Base-by-base conservation (phyloP, 2,329 filamentous ascomycete species). In the Fusarium sp. region DNA sequence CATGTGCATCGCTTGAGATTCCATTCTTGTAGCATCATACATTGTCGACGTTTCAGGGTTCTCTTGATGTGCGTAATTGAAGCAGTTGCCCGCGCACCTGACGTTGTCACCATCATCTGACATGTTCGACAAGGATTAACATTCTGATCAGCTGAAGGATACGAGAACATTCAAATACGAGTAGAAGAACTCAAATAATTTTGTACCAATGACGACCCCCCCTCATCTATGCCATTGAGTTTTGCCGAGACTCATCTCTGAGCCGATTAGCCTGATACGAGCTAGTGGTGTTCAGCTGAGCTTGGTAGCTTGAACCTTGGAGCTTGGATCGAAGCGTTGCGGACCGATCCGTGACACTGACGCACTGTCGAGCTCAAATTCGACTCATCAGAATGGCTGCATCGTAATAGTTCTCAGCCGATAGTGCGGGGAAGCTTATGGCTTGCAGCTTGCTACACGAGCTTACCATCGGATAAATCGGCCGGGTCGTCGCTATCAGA, bases 271-370 rank as follows among this genome's bases (percentile, higher is more conserved):
- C 33, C 36, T n/a, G 22, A 50, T 39, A 31, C 28, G 1, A 21
- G 52, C 49, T 50, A 55, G 52, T 14, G 8, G 24, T 3, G 7
- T 33, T 55, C 43, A 55, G 33, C 31, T 31, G 33, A 50, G 49
- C 14, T 7, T 36, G 31, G 6, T 50, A 24, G 52, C 24, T 8
- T 2, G 5, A 50, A 31, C 43, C 19, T 45, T 50, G 1, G 28
- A 17, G 14, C 19, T 55, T 38, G 46, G 34, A 26, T 15, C 34
- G 14, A 10, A 49, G 14, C 22, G 42, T 49, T 38, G n/a, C 52
- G 52, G 52, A 50, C 31, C 52, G 52, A 36, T 55, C 52, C 52
- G 24, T 26, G 14, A 39, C 52, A 55, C 38, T n/a, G n/a, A 49
- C 15, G 7, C 14, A 36, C 34, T 15, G 14, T 36, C 34, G 17